phyloP scores from a whole-genome alignment of 805 yeast genomes.

The Cyberlindnera galapagoensis region DNA sequence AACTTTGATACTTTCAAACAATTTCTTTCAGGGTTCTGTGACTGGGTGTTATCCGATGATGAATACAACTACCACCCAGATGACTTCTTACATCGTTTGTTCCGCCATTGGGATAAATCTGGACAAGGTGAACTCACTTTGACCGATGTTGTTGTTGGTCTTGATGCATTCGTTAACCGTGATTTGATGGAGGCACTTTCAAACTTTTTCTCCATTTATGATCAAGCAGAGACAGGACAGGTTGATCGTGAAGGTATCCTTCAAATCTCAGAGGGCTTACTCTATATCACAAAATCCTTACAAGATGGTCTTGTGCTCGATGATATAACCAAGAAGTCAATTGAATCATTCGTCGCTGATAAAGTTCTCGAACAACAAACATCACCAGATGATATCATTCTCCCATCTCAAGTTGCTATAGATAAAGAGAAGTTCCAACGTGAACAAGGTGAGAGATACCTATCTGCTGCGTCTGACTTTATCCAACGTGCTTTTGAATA shows the following conservation, averaged over 20 bases:
- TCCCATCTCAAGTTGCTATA: constrained; percentile 55
- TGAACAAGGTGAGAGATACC: constrained; percentile 70
- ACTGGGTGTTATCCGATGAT: constrained; percentile 52
- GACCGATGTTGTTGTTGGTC: constrained; percentile 64
- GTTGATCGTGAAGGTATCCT: constrained; percentile 76
- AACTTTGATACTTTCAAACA: constrained; percentile 61
- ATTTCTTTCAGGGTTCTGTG: constrained; percentile 75
- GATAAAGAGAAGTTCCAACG: constrained; percentile 56
- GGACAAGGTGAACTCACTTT: constrained; percentile 51
- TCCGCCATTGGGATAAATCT: constrained; percentile 63
- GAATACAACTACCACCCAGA: constrained; percentile 32
- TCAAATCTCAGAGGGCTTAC: constrained; percentile 79
- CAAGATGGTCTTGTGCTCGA: constrained; percentile 68
- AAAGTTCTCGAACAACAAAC: constrained; percentile 36
- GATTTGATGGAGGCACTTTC: constrained; percentile 78
- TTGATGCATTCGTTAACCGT: constrained; percentile 59
- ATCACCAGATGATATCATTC: constrained; percentile 31
- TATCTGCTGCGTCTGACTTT: constrained; percentile 82
- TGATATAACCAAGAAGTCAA: constrained; percentile 49
- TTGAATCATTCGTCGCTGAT: constrained; percentile 65
- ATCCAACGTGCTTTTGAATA: constrained; percentile 85
- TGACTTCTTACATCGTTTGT: constrained; percentile 57
- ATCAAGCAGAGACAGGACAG: constrained; percentile 47
- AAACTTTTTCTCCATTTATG: constrained; percentile 74
- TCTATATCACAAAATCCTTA: constrained; percentile 81